These are phyloP conservation scores for Trametes versicolor DNA, from an alignment of 1,284 basidiomycete genomes.

Conservation along the genomic window DNA sequence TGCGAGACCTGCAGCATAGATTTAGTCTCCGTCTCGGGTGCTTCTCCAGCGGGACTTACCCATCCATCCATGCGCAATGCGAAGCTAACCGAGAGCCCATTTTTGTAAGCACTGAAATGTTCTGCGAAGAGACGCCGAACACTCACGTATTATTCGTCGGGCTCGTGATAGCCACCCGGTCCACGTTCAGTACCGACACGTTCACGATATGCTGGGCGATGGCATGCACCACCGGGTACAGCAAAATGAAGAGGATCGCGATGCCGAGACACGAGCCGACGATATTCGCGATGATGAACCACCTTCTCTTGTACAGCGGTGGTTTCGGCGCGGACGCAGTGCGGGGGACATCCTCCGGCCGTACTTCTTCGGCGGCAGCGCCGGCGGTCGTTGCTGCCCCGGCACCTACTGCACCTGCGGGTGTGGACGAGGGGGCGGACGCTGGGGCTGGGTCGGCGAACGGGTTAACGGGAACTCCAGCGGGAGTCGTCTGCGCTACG, in stretches of 20 bases:
- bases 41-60: conserved; percentile 30
- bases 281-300: conserved; percentile 56
- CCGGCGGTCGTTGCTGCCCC: neutral
- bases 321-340: conserved; percentile 21
- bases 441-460: conserved; percentile 27
- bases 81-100: conserved; percentile 45
- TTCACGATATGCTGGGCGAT: conserved; percentile 72
- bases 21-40: neutral
- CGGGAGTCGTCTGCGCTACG: conserved; percentile 25
- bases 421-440: conserved; percentile 3
- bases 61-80: conserved; percentile 58
- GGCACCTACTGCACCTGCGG: neutral
- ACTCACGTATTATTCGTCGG: conserved; percentile 65
- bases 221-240: conserved; percentile 72
- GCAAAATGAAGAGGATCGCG: conserved; percentile 67
- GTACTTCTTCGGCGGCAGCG: conserved; percentile 12
- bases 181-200: conserved; percentile 59
- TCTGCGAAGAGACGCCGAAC: neutral
- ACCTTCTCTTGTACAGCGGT: conserved; percentile 50
- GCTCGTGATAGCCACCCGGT: conserved; percentile 57
- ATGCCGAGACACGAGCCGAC: conserved; percentile 58
- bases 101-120: neutral
- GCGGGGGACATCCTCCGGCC: conserved; percentile 30
- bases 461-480: conserved; percentile 25
- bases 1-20: conserved; percentile 56